Conservation (phyloP, 345 rosid genomes). For the Linum usitatissimum region DNA sequence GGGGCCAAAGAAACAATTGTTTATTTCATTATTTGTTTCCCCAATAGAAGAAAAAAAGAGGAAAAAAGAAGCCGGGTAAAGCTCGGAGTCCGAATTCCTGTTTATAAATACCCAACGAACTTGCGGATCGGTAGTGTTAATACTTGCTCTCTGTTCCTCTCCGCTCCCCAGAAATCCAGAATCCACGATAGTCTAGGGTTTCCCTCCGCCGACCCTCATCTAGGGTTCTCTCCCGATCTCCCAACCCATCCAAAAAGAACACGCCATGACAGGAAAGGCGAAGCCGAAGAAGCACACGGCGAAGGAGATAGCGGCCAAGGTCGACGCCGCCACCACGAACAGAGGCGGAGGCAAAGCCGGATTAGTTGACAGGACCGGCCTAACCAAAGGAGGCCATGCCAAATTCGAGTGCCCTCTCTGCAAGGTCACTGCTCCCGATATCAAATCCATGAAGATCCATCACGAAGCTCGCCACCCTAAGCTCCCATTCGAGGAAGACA, state of each 20-base stretch:
- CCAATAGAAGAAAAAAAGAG: too few species aligned
- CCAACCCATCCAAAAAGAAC: not conserved
- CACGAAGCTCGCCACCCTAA: constrained; percentile 86
- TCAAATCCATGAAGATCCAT: constrained; percentile 87
- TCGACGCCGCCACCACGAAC: constrained; percentile 83
- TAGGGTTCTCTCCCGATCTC: not conserved
- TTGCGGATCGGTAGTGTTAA: not conserved
- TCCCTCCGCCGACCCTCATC: not conserved
- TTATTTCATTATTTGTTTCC: too few species aligned
- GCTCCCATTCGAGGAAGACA: constrained; percentile 59
- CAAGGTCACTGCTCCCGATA: constrained; percentile 61
- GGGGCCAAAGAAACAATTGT: too few species aligned
- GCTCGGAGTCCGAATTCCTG: too few species aligned
- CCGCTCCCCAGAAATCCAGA: not conserved
- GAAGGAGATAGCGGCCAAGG: constrained; percentile 77
- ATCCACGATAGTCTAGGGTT: not conserved
- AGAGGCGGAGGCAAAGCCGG: constrained; percentile 97
- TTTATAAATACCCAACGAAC: too few species aligned
- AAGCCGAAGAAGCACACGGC: constrained; percentile 99
- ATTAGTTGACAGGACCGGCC: constrained; percentile 47
- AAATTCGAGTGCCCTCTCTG: constrained; percentile 89
- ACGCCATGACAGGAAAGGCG: constrained; percentile 76
- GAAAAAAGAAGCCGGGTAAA: too few species aligned
- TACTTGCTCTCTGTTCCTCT: not conserved
- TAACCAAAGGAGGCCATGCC: constrained; percentile 86